These are phyloP conservation scores for Cytospora chrysosperma DNA, from an alignment of 2,329 filamentous ascomycete genomes.

Conservation along the genomic window DNA sequence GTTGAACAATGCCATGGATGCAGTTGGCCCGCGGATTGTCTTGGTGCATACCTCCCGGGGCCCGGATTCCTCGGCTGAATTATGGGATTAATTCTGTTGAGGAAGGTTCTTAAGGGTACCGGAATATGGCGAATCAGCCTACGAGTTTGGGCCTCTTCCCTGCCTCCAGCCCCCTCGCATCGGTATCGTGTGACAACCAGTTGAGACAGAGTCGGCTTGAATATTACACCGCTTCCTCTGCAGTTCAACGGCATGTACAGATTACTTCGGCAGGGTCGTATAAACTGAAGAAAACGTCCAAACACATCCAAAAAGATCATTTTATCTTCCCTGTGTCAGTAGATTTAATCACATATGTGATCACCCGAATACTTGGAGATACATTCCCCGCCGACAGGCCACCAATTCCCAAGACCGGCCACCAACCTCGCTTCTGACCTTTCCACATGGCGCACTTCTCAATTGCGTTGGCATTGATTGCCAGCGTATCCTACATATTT, in stretches of 20 bases:
- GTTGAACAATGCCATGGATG: background rate
- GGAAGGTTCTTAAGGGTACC: too few relatives aligned
- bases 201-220: conserved; percentile 2
- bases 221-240: conserved; percentile 12
- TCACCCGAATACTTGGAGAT: background rate
- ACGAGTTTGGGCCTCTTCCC: background rate
- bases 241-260: background rate
- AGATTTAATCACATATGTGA: too few relatives aligned
- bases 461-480: conserved; percentile 12
- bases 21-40: background rate
- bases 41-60: background rate
- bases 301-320: too few relatives aligned
- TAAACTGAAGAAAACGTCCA: too few relatives aligned
- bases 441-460: conserved; percentile 17
- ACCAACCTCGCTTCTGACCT: background rate
- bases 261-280: too few relatives aligned
- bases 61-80: too few relatives aligned
- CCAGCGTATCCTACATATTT: conserved; percentile 15
- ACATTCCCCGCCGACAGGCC: background rate
- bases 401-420: background rate
- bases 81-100: too few relatives aligned
- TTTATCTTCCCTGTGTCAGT: too few relatives aligned
- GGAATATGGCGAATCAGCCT: background rate
- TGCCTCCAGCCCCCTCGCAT: background rate
- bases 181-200: background rate